Conservation (phyloP, 2,329 filamentous ascomycete genomes). For the Scedosporium boydii region DNA sequence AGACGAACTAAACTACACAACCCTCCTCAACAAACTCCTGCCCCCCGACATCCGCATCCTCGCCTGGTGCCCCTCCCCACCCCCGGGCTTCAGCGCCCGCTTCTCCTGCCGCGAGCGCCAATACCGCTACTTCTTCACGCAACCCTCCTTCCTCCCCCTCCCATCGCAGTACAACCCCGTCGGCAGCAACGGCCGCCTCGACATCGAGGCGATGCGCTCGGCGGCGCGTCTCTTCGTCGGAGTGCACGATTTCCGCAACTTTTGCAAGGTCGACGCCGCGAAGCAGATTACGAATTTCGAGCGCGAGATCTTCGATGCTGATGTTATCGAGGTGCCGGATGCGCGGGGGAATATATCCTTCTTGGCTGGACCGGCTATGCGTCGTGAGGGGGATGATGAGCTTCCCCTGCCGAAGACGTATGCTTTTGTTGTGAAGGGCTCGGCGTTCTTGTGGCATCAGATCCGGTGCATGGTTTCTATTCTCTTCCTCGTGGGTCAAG, state of each 20-base stretch:
- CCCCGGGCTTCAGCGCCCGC: constrained; percentile 73
- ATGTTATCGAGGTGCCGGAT: constrained; percentile 61
- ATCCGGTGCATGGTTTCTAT: constrained; percentile 90
- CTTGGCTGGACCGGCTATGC: constrained; percentile 29
- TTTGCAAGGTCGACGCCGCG: constrained; percentile 84
- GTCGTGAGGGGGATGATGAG: constrained; percentile 7
- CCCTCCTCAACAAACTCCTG: constrained; percentile 76
- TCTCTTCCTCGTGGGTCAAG: constrained; percentile 86
- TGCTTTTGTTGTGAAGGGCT: constrained; percentile 79
- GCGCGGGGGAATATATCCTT: constrained; percentile 46
- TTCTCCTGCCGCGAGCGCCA: constrained; percentile 87
- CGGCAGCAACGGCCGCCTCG: constrained; percentile 56
- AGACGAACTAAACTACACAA: constrained; percentile 78
- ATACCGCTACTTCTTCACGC: constrained; percentile 97
- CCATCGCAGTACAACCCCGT: constrained; percentile 17
- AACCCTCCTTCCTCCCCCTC: constrained; percentile 71
- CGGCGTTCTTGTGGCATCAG: constrained; percentile 96
- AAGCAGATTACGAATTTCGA: constrained; percentile 85
- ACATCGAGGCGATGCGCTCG: constrained; percentile 76
- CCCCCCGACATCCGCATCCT: constrained; percentile 83
- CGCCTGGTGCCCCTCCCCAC: constrained; percentile 83
- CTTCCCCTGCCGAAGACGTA: constrained; percentile 57
- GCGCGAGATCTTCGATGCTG: constrained; percentile 68
- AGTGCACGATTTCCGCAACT: constrained; percentile 88
- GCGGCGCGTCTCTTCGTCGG: constrained; percentile 76